Base-by-base conservation (phyloP, 164 flowering plant genomes). In the Aristolochia contorta region DNA sequence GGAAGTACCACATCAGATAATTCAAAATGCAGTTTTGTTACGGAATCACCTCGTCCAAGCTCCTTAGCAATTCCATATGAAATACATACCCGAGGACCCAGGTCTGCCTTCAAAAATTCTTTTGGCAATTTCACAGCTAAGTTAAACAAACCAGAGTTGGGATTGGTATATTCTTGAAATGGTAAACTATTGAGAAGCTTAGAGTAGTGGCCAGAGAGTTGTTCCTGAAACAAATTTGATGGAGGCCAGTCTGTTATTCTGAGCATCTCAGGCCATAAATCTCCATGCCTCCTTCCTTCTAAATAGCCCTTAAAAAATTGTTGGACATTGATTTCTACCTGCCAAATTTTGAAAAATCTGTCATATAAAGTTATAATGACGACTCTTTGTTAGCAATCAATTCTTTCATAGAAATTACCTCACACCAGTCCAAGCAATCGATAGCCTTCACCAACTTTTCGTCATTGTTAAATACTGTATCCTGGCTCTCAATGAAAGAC, bases 151-250 rank as follows among this genome's bases (percentile, higher is more conserved):
- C 92, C 96, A 57, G 76, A 72, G n/a, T 53, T 62, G 12, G 96
- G 92, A 66, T 81, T 79, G 58, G 77, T 77, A 72, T 88, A 88
- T 55, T 84, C 88, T 61, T 84, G 86, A 67, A 88, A 79, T 12
- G 92, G 96, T 62, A 88, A 67, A 53, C 69, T 54, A 50, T 58
- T 55, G 23, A 83, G 66, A 46, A 83, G 65, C 66, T 82, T 80
- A 65, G 75, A 74, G 63, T 64, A 74, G 72, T 86, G 86, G 45
- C 48, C 65, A 14, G 91, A 82, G 57, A 86, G 83, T 21, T 76
- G 83, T 68, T 82, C 78, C 64, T 72, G 73, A 67, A 84, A 83
- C 33, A 77, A 67, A 47, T 66, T 49, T 46, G 86, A 75, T 51
- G 87, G 78, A 68, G 85, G 80, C 83, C 84, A 82, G 47, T 79